Conservation (phyloP, 2,329 filamentous ascomycete species). For the Beauveria medogensis region DNA sequence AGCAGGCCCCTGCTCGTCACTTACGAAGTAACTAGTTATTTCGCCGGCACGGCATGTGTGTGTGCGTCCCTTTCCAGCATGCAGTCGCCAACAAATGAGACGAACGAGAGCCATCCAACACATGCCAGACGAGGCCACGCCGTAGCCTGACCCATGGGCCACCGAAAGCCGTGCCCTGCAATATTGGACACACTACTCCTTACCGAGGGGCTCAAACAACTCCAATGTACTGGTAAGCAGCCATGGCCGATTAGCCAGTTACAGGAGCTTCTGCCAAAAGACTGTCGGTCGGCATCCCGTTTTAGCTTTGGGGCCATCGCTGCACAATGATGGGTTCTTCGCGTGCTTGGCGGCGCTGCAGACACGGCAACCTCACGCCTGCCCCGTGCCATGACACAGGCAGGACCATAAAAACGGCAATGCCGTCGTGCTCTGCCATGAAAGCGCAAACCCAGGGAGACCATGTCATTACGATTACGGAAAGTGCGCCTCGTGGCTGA, state of each 20-base stretch:
- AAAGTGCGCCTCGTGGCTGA: neutral
- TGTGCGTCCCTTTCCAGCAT: neutral
- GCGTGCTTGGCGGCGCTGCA: neutral
- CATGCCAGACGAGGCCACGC: neutral
- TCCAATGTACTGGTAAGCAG: neutral
- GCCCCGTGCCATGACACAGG: neutral
- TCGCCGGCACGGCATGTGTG: neutral
- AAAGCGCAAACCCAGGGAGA: neutral
- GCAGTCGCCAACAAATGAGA: neutral
- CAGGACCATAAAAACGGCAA: neutral
- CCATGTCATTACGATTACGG: neutral
- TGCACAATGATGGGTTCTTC: neutral
- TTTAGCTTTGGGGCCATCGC: neutral
- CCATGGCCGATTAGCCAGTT: neutral
- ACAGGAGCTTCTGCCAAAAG: neutral
- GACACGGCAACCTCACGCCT: neutral
- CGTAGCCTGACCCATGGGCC: neutral
- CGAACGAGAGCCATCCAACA: neutral
- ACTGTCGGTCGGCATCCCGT: neutral
- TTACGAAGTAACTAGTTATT: neutral
- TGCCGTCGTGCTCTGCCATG: neutral
- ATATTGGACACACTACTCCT: neutral
- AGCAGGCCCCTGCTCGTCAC: neutral
- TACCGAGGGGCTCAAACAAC: neutral
- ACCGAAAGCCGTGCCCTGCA: slow-evolving; percentile 5